A percentile compares a stretch with the other conserved stretches of the same genome.
Conservation (phyloP, 2,329 filamentous ascomycete species). For the Metarhizium guizhouense region DNA sequence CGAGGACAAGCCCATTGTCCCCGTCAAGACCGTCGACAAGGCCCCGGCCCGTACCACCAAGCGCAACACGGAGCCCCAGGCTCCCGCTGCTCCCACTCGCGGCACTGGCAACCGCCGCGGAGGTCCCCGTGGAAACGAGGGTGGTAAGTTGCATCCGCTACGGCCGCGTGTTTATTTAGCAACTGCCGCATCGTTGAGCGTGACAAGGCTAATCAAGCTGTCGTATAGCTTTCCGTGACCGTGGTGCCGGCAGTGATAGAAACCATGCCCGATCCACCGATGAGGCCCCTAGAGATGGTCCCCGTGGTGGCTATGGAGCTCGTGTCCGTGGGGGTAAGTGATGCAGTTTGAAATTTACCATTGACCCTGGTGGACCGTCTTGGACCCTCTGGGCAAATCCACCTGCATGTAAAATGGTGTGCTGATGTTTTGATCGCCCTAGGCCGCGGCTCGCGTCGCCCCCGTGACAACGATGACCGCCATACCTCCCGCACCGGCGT, state of each 20-base stretch:
- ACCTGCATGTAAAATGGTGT: neutral
- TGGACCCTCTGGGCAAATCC: neutral
- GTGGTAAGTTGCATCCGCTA: slow-evolving; percentile 52
- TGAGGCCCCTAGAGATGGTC: slow-evolving; percentile 46
- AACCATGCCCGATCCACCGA: slow-evolving; percentile 77
- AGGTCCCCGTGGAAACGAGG: slow-evolving; percentile 68
- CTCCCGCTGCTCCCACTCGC: slow-evolving; percentile 51
- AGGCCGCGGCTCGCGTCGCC: slow-evolving; percentile 46
- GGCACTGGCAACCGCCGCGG: slow-evolving; percentile 42
- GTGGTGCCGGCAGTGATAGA: slow-evolving; percentile 67
- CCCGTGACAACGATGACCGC: slow-evolving; percentile 47
- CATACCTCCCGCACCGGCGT: slow-evolving; percentile 36
- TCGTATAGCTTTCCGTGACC: slow-evolving; percentile 74
- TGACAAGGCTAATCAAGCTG: neutral
- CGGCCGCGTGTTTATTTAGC: neutral
- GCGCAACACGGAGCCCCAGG: slow-evolving; percentile 75
- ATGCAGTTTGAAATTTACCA: neutral
- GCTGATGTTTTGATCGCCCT: neutral
- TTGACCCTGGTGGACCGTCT: neutral
- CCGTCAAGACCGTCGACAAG: slow-evolving; percentile 87
- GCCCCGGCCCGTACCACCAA: slow-evolving; percentile 64
- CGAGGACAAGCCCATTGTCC: slow-evolving; percentile 66
- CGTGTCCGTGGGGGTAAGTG: slow-evolving; percentile 50
- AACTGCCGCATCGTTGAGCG: neutral
- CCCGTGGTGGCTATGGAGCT: slow-evolving; percentile 55